Percentiles rank a stretch among this genome's conserved stretches.
phyloP scores from a whole-genome alignment of 371 early-diverging fungal genomes.

The Catenaria anguillulae region DNA sequence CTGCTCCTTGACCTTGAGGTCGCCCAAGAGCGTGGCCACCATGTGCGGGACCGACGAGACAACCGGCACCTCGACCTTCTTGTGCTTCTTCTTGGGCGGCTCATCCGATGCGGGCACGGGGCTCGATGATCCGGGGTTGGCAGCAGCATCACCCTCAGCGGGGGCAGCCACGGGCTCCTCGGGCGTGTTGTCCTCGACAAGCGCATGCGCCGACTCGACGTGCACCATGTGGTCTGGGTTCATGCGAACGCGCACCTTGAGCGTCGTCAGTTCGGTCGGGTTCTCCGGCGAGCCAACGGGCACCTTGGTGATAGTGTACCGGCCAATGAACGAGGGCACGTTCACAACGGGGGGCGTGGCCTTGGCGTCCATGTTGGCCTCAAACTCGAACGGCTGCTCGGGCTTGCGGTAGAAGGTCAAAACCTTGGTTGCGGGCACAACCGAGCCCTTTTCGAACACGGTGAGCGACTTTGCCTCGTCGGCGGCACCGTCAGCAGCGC shows the following conservation, averaged over 20 bases:
- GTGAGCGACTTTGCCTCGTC: slow-evolving; percentile 1
- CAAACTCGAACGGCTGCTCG: slow-evolving; percentile 58
- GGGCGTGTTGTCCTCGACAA: slow-evolving; percentile 53
- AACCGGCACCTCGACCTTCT: slow-evolving; percentile 71
- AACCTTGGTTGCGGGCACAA: slow-evolving; percentile 72
- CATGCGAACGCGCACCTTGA: slow-evolving; percentile 84
- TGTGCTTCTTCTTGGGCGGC: slow-evolving; percentile 65
- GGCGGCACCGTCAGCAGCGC: not conserved
- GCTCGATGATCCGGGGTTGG: slow-evolving; percentile 28
- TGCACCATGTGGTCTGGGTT: slow-evolving; percentile 68
- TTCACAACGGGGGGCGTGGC: slow-evolving; percentile 15
- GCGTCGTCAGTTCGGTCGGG: slow-evolving; percentile 42
- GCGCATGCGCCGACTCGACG: slow-evolving; percentile 71
- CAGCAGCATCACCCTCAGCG: slow-evolving; percentile 18
- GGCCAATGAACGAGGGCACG: slow-evolving; percentile 17
- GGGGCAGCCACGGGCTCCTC: slow-evolving; percentile 13
- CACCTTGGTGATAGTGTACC: slow-evolving; percentile 34
- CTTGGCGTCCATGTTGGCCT: slow-evolving; percentile 49
- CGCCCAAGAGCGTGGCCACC: slow-evolving; percentile 34
- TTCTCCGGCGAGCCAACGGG: slow-evolving; percentile 14
- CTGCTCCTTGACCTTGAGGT: slow-evolving; percentile 59
- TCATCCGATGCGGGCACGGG: slow-evolving; percentile 4
- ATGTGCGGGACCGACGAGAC: slow-evolving; percentile 42
- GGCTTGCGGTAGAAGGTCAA: slow-evolving; percentile 68
- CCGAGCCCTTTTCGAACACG: slow-evolving; percentile 25